Evolutionary conservation across 768 basidiomycete species (phyloP), one percentile per base, ranked within the genome.

Genomic region (Pleurotus tuber-regium): DNA sequence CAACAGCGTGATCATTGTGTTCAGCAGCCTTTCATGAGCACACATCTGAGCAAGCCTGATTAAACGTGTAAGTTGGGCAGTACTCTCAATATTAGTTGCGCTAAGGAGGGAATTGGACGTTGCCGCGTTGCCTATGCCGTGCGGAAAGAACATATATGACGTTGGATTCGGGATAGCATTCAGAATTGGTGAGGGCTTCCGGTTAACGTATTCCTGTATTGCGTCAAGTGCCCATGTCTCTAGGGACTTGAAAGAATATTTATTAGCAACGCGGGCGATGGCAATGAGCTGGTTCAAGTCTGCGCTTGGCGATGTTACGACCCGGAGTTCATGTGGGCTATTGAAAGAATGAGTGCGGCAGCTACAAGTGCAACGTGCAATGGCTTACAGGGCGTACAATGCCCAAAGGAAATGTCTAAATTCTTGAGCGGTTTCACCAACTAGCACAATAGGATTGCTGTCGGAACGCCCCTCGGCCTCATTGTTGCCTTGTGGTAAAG

Each of bases 381-480:
- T 41, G 29, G 21, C 86, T 67, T 59, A 88, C 87, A 86, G 60
- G 5, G 87, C 85, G 59, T 90, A 89, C n/a, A 89, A 65, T 1
- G 82, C 81, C 84, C 84, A 87, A 26, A 91, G 74, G 58, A 91
- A 86, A 61, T 84, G 77, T 43, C 78, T 76, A 61, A 91, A 90
- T 63, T 89, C 85, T 2, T 74, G 66, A 7, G 77, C 73, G 0
- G 78, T 80, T 54, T 89, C 85, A 0, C 87, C 87, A 1, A 66
- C 64, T 26, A 90, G 72, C 25, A 80, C 55, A 29, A 91, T 78
- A 1, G 89, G 87, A 52, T 80, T 77, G 21, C 77, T 75, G 59
- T 90, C 88, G 7, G 79, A 81, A 12, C 60, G 63, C 3, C 89
- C 89, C 59, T 90, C 87, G 1, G 59, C 65, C 11, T 66, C 59